Base-by-base conservation (phyloP, 768 basidiomycete genomes). In the Boletellus sp. region DNA sequence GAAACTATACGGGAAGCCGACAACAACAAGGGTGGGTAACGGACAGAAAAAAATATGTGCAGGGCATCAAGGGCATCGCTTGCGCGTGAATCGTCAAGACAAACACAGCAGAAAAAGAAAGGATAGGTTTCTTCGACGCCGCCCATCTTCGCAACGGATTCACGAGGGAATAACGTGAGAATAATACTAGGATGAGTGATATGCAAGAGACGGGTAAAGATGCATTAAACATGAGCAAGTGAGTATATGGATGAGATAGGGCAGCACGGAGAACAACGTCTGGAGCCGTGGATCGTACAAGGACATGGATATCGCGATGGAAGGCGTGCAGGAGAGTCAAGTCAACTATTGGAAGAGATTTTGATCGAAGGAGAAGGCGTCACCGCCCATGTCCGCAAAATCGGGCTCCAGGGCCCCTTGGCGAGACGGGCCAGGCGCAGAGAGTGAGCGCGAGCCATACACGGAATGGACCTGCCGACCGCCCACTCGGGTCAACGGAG, bases 341-440 rank as follows among this genome's bases (percentile, higher is more conserved):
- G 58, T 49, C 52, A 47, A 53, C 74, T 65, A 83, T 59, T 77
- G 77, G 62, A 78, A 73, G 54, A 83, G 71, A 48, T 72, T 68
- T 52, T 76, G 76, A 26, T 74, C 61, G 34, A 73, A 72, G 32
- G 72, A 73, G 45, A 77, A 71, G 34, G 71, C 68, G 26, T 58
- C 58, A 8, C 64, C 66, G 16, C 67, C 67, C 50, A 68, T 54
- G 28, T 68, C 67, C 44, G 74, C 75, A 52, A 79, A 75, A 38
- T 76, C 73, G 63, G 54, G 72, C 65, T 54, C 72, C 70, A 48
- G 60, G 66, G 52, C 50, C 53, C 28, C 63, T 31, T 44, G 58
- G 44, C 51, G 34, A 24, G 48, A 63, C 54, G 65, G 65, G 58
- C 72, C 73, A 44, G 68, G 67, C 43, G 76, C 73, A 32, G 77